Evolutionary conservation across 192 early-diverging fungal species (phyloP).

Genomic region (Chytriomyces sp.): DNA sequence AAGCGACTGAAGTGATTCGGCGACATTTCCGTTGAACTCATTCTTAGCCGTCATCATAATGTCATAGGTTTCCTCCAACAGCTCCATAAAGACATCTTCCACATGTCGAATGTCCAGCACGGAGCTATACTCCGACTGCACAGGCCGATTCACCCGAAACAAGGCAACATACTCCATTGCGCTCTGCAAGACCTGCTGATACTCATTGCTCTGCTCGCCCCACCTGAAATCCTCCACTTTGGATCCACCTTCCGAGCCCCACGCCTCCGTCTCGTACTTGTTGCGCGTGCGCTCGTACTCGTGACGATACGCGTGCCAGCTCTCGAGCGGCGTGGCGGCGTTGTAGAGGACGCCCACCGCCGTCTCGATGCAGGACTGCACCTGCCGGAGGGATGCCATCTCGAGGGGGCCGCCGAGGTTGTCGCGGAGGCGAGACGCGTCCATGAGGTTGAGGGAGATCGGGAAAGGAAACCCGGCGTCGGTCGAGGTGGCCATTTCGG

Average conservation of each 20-base stretch:
- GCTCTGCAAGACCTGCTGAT: constrained; percentile 14
- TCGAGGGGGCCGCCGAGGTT: not conserved
- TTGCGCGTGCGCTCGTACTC: not conserved
- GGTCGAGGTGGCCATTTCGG: not conserved
- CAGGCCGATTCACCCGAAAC: constrained; percentile 28
- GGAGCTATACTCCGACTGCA: constrained; percentile 8
- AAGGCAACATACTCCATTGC: constrained; percentile 35
- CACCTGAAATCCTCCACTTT: not conserved
- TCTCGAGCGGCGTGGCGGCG: constrained; percentile 18
- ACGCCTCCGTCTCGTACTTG: not conserved
- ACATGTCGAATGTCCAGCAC: constrained; percentile 18
- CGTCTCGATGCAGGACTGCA: constrained; percentile 12
- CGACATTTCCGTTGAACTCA: constrained; percentile 18
- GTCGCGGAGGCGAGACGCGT: not conserved
- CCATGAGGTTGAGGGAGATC: not conserved
- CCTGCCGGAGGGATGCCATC: constrained; percentile 6
- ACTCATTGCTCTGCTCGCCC: not conserved
- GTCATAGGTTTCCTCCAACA: constrained; percentile 26
- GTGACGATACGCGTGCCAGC: constrained; percentile 1
- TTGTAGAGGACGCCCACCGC: constrained; percentile 17
- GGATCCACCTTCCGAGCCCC: not conserved
- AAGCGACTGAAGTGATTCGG: constrained; percentile 1
- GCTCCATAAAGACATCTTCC: constrained; percentile 15
- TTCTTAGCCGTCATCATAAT: constrained; percentile 15
- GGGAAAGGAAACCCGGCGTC: not conserved